Conservation (phyloP, 495 filamentous ascomycete genomes). For the Aspergillus kassunensis region DNA sequence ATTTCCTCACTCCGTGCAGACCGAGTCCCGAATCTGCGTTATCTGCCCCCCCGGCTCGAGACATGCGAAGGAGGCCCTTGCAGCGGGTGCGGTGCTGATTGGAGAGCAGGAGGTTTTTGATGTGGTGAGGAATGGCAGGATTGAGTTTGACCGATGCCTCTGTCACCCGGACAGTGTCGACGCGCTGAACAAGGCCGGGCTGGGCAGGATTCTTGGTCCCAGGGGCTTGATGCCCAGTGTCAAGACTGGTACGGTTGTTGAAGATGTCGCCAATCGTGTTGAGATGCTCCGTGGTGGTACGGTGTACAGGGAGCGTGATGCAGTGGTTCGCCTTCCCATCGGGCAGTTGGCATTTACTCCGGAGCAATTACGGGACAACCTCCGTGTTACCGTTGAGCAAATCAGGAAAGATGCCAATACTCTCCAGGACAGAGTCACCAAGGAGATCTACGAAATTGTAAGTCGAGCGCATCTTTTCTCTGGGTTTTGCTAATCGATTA, state of each 20-base stretch:
- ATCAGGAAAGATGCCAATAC: conserved; percentile 72
- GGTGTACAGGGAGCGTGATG: conserved; percentile 80
- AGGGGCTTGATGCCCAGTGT: conserved; percentile 84
- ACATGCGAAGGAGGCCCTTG: conserved; percentile 61
- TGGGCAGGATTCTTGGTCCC: conserved; percentile 83
- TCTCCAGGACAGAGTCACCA: conserved; percentile 67
- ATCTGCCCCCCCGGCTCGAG: conserved; percentile 76
- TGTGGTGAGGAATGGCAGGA: conserved; percentile 63
- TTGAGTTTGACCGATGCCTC: conserved; percentile 86
- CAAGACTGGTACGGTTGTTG: conserved; percentile 84
- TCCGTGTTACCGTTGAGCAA: conserved; percentile 69
- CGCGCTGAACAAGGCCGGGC: conserved; percentile 67
- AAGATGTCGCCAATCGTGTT: conserved; percentile 64
- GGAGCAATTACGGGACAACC: conserved; percentile 77
- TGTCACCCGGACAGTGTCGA: conserved; percentile 74
- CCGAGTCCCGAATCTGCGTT: conserved; percentile 78
- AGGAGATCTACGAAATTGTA: conserved; percentile 87
- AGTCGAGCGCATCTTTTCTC: conserved; percentile 16
- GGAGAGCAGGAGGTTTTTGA: conserved; percentile 86
- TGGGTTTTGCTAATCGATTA: background rate
- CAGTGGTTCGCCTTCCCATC: conserved; percentile 80
- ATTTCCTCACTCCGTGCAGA: conserved; percentile 84
- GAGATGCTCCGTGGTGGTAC: conserved; percentile 76
- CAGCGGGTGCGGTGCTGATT: conserved; percentile 72
- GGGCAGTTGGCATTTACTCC: conserved; percentile 90